Evolutionary conservation across 148 eudicot species (phyloP), one percentile per base, ranked within the genome.

Genomic region (Amaranthus cruentus): DNA sequence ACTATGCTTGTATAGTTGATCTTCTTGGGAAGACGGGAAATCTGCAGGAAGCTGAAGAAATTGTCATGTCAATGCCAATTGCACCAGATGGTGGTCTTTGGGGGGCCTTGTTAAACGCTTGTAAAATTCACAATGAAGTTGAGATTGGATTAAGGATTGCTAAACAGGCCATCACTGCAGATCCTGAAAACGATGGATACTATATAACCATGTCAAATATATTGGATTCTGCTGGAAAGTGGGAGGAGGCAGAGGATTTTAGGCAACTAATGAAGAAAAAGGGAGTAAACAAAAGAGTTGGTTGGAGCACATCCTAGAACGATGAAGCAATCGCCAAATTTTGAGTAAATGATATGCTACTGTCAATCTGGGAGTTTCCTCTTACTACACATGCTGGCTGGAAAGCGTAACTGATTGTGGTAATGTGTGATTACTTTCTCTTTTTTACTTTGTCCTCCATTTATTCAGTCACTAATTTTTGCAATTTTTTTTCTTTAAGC

Each of bases 21-120:
- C 93, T 91, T 79, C 83, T 87, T 72, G 91, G 89, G 51, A 80
- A 85, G 69, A 79, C 89, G 50, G 97, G 91, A 28, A 67, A 80
- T 79, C 48, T 91, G 75, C 72, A 77, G 70, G 91, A 89, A 68
- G 94, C 97, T 57, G 94, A 91, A 83, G 83, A 77, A 48, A 54
- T 89, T 71, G 85, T 83, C 75, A 63, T 75, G 49, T 89, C 89
- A 11, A 91, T 91, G 90, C 90, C 89, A 7, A 72, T 89, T 51
- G 68, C 60, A 60, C 92, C 94, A 6, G 97, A 91, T 84, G 94
- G 89, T 7, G 92, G 86, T 54, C 55, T 91, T 21, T 91, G 94
- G 92, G 92, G 94, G 62, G 75, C 92, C 64, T 77, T 91, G 75
- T 80, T 91, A 70, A 87, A 72, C 82, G 85, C 97, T 71, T 89